Evolutionary conservation across 495 filamentous ascomycete species (phyloP).

Genomic region (Tuber microsphaerosporum): DNA sequence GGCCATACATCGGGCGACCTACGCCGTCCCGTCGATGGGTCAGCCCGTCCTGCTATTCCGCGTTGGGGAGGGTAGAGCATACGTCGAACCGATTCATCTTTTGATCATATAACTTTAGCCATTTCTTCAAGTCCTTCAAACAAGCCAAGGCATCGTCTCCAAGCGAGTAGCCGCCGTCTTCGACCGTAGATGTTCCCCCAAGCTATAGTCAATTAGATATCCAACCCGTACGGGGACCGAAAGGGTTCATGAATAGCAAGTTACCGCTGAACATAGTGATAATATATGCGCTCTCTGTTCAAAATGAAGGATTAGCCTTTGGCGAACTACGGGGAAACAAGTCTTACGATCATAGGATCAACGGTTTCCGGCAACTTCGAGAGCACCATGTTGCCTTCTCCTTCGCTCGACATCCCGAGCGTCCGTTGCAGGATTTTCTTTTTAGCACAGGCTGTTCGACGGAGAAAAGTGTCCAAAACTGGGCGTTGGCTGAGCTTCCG

Average conservation of each 20-base stretch:
- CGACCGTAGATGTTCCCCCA: conserved; percentile 73
- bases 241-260: background rate
- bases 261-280: conserved; percentile 32
- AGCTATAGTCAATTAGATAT: conserved; percentile 47
- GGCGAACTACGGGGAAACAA: background rate
- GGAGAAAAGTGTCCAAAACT: background rate
- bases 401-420: background rate
- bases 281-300: conserved; percentile 29
- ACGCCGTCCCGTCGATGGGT: conserved; percentile 1
- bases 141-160: conserved; percentile 90
- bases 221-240: background rate
- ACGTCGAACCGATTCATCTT: conserved; percentile 93
- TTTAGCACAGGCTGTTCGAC: background rate
- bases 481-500: background rate
- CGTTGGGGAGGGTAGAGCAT: background rate
- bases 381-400: background rate
- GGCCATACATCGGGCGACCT: conserved; percentile 69
- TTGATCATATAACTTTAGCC: conserved; percentile 91
- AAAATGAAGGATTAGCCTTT: conserved; percentile 10
- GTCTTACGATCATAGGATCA: conserved; percentile 28
- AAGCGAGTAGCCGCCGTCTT: conserved; percentile 74
- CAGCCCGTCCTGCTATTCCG: background rate
- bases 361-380: conserved; percentile 20
- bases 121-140: conserved; percentile 84
- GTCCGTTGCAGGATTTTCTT: background rate